Evolutionary conservation across 129 eudicot species (phyloP).

Genomic region (Rutidosis leptorrhynchoides): DNA sequence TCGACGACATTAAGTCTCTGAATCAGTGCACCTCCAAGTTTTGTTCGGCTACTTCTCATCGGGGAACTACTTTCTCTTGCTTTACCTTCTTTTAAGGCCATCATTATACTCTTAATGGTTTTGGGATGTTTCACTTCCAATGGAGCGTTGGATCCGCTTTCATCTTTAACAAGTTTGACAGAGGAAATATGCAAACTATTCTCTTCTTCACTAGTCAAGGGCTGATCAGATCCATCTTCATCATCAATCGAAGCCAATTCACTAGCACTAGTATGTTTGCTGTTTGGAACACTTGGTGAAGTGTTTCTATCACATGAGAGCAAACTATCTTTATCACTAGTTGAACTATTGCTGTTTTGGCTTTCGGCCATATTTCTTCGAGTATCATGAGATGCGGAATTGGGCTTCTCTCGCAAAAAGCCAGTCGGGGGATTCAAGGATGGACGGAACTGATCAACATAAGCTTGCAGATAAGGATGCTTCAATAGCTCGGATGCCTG

Average conservation of each 20-base stretch:
- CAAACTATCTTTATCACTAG: slow-evolving; percentile 82
- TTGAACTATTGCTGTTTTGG: slow-evolving; percentile 86
- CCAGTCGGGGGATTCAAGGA: no score
- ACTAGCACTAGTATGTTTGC: slow-evolving; percentile 25
- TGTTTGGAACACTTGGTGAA: slow-evolving; percentile 28
- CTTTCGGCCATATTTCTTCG: slow-evolving; percentile 59
- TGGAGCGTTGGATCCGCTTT: no score
- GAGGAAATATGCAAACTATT: no score
- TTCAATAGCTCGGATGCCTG: slow-evolving; percentile 87
- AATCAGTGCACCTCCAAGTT: no score
- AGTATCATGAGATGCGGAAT: slow-evolving; percentile 41
- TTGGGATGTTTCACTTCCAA: slow-evolving; percentile 22
- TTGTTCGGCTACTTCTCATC: slow-evolving; percentile 59
- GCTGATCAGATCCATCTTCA: no score
- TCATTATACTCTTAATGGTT: slow-evolving; percentile 34
- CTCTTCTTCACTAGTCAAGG: no score
- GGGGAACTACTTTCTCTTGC: slow-evolving; percentile 78
- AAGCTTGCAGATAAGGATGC: slow-evolving; percentile 88
- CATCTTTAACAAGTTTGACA: no score
- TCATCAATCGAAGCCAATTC: slow-evolving; percentile 45
- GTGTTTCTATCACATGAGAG: slow-evolving; percentile 55
- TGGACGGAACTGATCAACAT: slow-evolving; percentile 66
- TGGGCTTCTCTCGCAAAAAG: slow-evolving; percentile 36
- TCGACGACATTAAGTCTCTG: no score
- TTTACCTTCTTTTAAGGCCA: slow-evolving; percentile 70